Base-by-base conservation (phyloP, 2,329 filamentous ascomycete genomes). In the Malbranchea zuffiana region DNA sequence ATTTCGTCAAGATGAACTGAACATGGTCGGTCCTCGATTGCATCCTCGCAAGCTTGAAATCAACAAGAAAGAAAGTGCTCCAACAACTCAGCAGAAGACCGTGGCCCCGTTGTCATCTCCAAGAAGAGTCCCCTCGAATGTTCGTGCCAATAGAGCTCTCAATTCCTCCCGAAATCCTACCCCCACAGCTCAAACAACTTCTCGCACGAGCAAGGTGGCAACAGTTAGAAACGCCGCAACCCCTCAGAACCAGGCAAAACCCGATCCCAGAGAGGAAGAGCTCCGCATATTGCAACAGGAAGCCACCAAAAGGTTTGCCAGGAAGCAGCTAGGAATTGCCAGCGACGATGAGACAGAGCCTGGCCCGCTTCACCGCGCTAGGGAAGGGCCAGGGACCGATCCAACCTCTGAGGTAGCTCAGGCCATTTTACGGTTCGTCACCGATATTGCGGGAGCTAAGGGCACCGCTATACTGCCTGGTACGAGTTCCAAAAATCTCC, bases 361-460 rank as follows among this genome's bases (percentile, higher is more conserved):
- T 4, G 19, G 13, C 12, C 24, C 33, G 12, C 12, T 44, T 17
- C 27, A 29, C 24, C 33, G 38, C 15, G 45, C 43, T 6, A 40
- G 45, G 18, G 38, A 52, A 12, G 55, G 56, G 11, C 48, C 51
- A 16, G 55, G 54, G 3, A 46, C 44, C 0, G 47, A 57, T 31
- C 44, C 41, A 10, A 27, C 30, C 5, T 52, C 52, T 10, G 26
- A 39, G 10, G 32, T 51, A 6, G 51, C 48, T 32, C 16, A 42
- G 6, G 20, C 35, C 5, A 45, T 55, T 13, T 25, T 28, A 13
- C 17, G 39, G 25, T 20, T 26, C 15, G 34, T 40, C 12, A 17
- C 29, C 5, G 24, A 23, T 11, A 13, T 19, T n/a, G 8, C 18
- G 3, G 11, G 32, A 11, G 16, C 6, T 13, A 23, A n/a, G 5